phyloP scores from a whole-genome alignment of 345 rosid genomes.

The Cardamine resedifolia region DNA sequence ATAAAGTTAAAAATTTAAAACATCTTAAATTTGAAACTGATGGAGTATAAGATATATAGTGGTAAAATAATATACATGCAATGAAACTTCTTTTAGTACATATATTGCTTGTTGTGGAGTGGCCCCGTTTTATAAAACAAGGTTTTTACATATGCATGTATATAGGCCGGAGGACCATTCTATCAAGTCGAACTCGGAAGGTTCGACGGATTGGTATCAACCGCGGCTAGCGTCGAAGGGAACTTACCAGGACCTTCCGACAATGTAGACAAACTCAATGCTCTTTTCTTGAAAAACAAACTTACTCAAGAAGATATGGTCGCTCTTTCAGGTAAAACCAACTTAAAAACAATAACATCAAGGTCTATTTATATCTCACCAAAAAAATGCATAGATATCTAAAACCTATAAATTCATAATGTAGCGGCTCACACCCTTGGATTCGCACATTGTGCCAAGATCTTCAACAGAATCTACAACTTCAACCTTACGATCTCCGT shows the following conservation, averaged over 20 bases:
- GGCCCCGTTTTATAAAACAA: neutral
- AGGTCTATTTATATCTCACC: neutral
- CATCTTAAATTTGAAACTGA: too few relatives aligned
- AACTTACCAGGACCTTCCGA: slow-evolving; percentile 57
- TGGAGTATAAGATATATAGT: neutral
- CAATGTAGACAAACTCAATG: slow-evolving; percentile 54
- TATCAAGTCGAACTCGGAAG: slow-evolving; percentile 71
- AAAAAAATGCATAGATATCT: neutral
- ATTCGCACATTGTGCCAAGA: slow-evolving; percentile 64
- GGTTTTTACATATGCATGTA: neutral
- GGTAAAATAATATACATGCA: neutral
- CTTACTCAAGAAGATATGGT: slow-evolving; percentile 70
- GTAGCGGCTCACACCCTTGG: slow-evolving; percentile 77
- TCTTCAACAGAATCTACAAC: slow-evolving; percentile 56
- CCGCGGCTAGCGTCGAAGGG: slow-evolving; percentile 54
- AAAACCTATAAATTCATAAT: neutral
- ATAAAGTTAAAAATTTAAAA: too few relatives aligned
- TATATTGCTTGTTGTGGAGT: neutral
- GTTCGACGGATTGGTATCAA: slow-evolving; percentile 65
- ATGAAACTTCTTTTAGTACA: neutral
- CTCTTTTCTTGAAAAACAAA: slow-evolving; percentile 52
- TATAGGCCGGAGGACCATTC: slow-evolving; percentile 70
- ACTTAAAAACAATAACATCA: neutral
- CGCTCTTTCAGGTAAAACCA: slow-evolving; percentile 69
- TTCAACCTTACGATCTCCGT: slow-evolving; percentile 47